phyloP scores from a whole-genome alignment of 495 filamentous ascomycete species.

The Neurospora sp. region DNA sequence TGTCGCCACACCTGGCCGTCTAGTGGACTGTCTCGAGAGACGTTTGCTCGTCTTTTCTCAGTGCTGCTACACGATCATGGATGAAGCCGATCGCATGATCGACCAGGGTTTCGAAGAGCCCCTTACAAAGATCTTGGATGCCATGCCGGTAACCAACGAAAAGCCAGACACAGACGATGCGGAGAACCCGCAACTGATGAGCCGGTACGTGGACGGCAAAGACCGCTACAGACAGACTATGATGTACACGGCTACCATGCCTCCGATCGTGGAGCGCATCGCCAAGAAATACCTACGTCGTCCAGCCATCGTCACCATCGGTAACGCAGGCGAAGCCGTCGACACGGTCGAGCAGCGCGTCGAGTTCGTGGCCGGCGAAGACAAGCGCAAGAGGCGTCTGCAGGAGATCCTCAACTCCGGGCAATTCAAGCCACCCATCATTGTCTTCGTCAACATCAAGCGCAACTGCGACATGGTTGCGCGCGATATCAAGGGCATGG shows the following conservation, averaged over 20 bases:
- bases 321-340: slow-evolving; percentile 92
- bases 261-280: slow-evolving; percentile 84
- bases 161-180: slow-evolving; percentile 95
- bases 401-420: slow-evolving; percentile 77
- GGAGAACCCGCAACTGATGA: slow-evolving; percentile 79
- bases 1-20: slow-evolving; percentile 92
- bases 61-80: slow-evolving; percentile 94
- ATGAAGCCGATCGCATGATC: slow-evolving; percentile 99
- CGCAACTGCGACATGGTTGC: slow-evolving; percentile 96
- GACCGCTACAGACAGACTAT: slow-evolving; percentile 95
- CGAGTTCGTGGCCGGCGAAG: slow-evolving; percentile 84
- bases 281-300: slow-evolving; percentile 91
- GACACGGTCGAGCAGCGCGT: slow-evolving; percentile 97
- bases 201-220: slow-evolving; percentile 65
- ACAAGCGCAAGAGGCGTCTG: slow-evolving; percentile 94
- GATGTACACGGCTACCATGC: slow-evolving; percentile 99
- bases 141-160: slow-evolving; percentile 89
- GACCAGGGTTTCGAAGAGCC: slow-evolving; percentile 97
- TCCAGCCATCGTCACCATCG: slow-evolving; percentile 90
- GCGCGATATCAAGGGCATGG: slow-evolving; percentile 89
- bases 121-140: slow-evolving; percentile 96
- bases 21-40: slow-evolving; percentile 94
- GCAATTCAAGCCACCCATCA: slow-evolving; percentile 87
- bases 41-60: slow-evolving; percentile 84
- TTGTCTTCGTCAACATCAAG: slow-evolving; percentile 99